Base-by-base conservation (phyloP, 2,329 filamentous ascomycete species). In the Penicillium glabrum region DNA sequence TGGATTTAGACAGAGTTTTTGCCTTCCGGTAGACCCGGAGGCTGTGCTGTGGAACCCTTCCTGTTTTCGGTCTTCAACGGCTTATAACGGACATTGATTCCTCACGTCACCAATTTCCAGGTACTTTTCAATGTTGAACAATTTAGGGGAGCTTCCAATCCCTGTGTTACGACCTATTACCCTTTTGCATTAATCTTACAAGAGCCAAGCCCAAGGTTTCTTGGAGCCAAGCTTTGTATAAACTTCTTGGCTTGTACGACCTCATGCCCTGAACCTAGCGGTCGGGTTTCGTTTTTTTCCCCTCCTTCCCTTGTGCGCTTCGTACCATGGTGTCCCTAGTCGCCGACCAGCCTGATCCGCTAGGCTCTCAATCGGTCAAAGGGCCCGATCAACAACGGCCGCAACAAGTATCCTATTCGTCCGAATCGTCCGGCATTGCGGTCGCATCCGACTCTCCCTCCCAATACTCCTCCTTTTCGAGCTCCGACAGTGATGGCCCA, bases 401-500 rank as follows among this genome's bases (percentile, higher is more conserved):
- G 14, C 48, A 49, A 11, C 60, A 63, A 21, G 24, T 57, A 19
- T 50, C 61, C 31, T 62, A 62, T 47, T 58, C 63, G 4, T 67
- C 64, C n/a, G 61, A 61, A 44, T 63, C 64, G 3, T 67, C 64
- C 14, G 46, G 54, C 13, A 63, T 63, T 53, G 45, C 52, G 23
- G 37, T 56, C 46, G 54, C 53, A 10, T 60, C 59, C 43, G 63
- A 63, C 9, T 66, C 64, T 14, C 63, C 65, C 21, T 58, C 61
- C 14, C 59, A 60, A 5, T 67, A 64, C 35, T 59, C 61, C 9
- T 62, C 62, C 51, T 64, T 64, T 53, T 70, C 68, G 1, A 70
- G 69, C 60, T 71, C 70, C 51, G 71, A 73, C 35, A 72, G 68
- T 60, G 71, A 73, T 39, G 70, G 69, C 6, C 62, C 50, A 21